Evolutionary conservation across 2,329 filamentous ascomycete species (phyloP), one percentile per base, ranked within the genome.

Genomic region (Talaromyces amestolkiae): DNA sequence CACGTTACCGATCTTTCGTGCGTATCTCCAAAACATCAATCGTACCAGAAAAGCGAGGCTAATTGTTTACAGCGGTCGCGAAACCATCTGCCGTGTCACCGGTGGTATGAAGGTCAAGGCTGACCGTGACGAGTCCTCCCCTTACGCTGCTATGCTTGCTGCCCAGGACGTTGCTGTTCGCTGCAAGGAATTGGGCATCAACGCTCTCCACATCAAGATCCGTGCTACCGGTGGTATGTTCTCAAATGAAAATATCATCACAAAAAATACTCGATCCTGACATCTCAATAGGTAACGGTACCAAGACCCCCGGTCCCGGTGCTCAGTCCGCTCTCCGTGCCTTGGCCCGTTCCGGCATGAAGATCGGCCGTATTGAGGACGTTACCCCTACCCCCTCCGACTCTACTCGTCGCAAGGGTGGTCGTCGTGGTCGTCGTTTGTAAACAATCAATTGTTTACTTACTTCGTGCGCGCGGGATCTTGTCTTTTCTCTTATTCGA

Each of bases 71-170:
- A 96, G 92, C 85, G 95, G 95, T 86, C 95, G 95, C 85, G 95
- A 99, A 91, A 99, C 96, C 85, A 97, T 99, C 87, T 92, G 89
- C 89, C 93, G 95, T 92, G 94, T 99, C 76, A 99, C 96, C 78
- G 95, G 96, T 86, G 96, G 96, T 81, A 99, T 99, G 95, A 99
- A 99, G 89, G 95, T 99, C 89, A 99, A 99, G 91, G 93, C 93
- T 84, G 93, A 99, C 81, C 94, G 95, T 88, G 95, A 99, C 86
- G 95, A 99, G 88, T 98, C 94, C 78, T 98, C 95, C 75, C 95
- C 95, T 78, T 99, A 99, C 88, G 95, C 95, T 79, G 95, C 95
- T 85, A 99, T 99, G 95, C 93, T 99, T 91, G 95, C 95, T 85
- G 95, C 95, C 73, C 95, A 99, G 88, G 93, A 97, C 82, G 93